A percentile compares a stretch with the other conserved stretches of the same genome.
Conservation (phyloP, 106 monocot species). For the Cymbidium sinense region DNA sequence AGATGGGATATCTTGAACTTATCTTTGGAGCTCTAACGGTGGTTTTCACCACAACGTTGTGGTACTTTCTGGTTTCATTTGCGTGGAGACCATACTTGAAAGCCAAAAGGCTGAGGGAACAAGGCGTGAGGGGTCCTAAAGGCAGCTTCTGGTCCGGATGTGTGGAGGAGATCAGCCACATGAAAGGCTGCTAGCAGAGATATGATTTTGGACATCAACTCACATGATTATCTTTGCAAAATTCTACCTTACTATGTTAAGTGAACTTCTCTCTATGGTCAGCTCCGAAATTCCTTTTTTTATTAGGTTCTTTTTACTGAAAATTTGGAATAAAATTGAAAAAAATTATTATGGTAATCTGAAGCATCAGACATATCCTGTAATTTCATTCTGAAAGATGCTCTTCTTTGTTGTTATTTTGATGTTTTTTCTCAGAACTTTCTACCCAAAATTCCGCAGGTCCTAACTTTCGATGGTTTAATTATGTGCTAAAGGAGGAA, state of each 20-base stretch:
- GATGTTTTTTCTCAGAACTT: no score
- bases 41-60: not conserved
- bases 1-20: constrained; percentile 6
- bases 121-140: constrained; percentile 14
- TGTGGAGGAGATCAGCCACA: constrained; percentile 12
- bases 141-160: constrained; percentile 13
- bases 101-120: constrained; percentile 12
- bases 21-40: constrained; percentile 1
- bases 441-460: no score
- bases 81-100: constrained; percentile 1
- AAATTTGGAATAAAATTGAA: no score
- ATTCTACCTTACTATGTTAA: constrained; percentile 13
- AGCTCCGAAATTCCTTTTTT: not conserved
- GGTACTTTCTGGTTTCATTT: not conserved
- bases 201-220: constrained; percentile 9
- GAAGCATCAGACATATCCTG: not conserved
- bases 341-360: no score
- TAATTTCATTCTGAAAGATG: not conserved
- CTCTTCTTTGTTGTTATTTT: no score
- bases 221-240: constrained; percentile 8
- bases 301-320: no score
- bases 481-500: constrained; percentile 18
- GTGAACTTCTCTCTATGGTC: constrained; percentile 15
- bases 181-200: constrained; percentile 8
- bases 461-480: not conserved